phyloP scores from a whole-genome alignment of 306 rosid genomes.

The Dicorynia guianensis region DNA sequence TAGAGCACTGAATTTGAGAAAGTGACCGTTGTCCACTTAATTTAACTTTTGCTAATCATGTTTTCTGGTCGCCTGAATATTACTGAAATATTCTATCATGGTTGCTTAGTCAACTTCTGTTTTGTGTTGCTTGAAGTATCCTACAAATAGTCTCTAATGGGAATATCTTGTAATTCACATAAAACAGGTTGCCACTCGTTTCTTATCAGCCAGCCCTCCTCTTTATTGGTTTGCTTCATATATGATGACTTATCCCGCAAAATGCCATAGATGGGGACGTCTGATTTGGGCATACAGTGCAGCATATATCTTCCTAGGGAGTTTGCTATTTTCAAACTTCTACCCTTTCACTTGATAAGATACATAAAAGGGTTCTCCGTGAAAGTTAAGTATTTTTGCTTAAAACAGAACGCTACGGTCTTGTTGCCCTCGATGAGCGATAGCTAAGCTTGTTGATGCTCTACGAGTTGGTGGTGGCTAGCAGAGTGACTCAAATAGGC shows the following conservation, averaged over 20 bases:
- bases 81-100: slow-evolving; percentile 22
- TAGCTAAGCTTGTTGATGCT: too few relatives aligned
- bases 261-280: slow-evolving; percentile 62
- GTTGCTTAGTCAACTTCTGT: slow-evolving; percentile 9
- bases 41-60: slow-evolving; percentile 30
- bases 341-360: slow-evolving; percentile 83
- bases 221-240: slow-evolving; percentile 89
- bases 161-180: slow-evolving; percentile 27
- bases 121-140: slow-evolving; percentile 27
- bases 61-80: slow-evolving; percentile 11
- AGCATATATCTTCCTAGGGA: slow-evolving; percentile 83
- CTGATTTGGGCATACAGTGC: slow-evolving; percentile 83
- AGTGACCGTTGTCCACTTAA: neutral
- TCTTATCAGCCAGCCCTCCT: slow-evolving; percentile 86
- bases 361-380: neutral
- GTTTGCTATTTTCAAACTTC: slow-evolving; percentile 86
- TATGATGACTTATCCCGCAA: slow-evolving; percentile 55
- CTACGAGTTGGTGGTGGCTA: too few relatives aligned
- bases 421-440: too few relatives aligned
- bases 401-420: too few relatives aligned
- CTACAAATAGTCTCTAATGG: slow-evolving; percentile 12
- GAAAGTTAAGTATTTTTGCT: neutral
- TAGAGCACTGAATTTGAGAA: slow-evolving; percentile 28
- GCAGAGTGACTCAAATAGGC: too few relatives aligned
- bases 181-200: slow-evolving; percentile 89